Conservation (phyloP, 176 grass and related monocot genomes). For the Lolium perenne region DNA sequence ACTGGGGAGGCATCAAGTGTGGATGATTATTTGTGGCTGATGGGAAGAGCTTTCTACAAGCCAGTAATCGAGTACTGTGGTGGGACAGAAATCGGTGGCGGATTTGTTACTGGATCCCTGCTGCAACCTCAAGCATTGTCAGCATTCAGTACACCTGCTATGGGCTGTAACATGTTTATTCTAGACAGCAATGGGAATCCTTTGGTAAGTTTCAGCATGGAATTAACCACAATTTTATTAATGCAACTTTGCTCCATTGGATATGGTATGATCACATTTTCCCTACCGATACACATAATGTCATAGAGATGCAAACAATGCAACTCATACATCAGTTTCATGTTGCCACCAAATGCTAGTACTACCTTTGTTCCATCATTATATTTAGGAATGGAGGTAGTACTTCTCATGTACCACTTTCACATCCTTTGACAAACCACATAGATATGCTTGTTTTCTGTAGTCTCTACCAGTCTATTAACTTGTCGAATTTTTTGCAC, state of each 20-base stretch:
- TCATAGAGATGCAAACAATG: background rate
- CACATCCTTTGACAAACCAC: background rate
- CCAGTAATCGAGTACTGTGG: constrained; percentile 96
- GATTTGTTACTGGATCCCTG: constrained; percentile 82
- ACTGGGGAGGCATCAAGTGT: constrained; percentile 94
- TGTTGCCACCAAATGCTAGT: background rate
- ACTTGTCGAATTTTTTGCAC: background rate
- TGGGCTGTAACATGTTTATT: constrained; percentile 90
- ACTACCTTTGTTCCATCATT: too few species aligned
- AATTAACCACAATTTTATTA: background rate
- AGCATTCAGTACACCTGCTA: constrained; percentile 90
- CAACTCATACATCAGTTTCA: background rate
- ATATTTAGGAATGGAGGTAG: too few species aligned
- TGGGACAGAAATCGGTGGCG: constrained; percentile 94
- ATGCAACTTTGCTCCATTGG: background rate
- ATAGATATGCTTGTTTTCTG: background rate
- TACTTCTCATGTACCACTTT: background rate
- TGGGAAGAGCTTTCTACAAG: constrained; percentile 97
- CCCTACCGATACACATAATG: background rate
- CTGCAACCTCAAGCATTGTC: constrained; percentile 89
- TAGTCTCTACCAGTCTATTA: background rate
- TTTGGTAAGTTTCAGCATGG: constrained; percentile 62
- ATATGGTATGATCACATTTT: background rate
- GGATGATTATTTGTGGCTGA: constrained; percentile 98
- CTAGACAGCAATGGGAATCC: constrained; percentile 68